Percentiles rank a stretch among this genome's conserved stretches.
Conservation (phyloP, 2,329 filamentous ascomycete genomes). For the Arthrinium puccinioides region DNA sequence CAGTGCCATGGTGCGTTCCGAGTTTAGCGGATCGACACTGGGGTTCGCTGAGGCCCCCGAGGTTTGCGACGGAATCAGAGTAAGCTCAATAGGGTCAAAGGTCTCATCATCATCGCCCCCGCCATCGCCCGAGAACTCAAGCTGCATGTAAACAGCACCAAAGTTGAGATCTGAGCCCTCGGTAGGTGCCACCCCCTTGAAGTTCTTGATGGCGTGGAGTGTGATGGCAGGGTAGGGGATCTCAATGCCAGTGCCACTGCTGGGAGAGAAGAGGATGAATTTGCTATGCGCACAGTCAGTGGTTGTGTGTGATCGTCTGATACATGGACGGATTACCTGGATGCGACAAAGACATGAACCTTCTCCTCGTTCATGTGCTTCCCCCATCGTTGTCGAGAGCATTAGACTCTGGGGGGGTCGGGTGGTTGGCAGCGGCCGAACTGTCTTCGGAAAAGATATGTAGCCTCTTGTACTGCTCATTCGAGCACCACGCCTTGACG, state of each 20-base stretch:
- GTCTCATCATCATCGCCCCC: slow-evolving; percentile 54
- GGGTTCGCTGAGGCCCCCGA: slow-evolving; percentile 20
- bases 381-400: slow-evolving; percentile 24
- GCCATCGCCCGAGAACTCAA: slow-evolving; percentile 54
- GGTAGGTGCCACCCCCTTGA: slow-evolving; percentile 28
- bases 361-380: slow-evolving; percentile 27
- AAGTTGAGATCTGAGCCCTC: slow-evolving; percentile 33
- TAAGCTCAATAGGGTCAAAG: slow-evolving; percentile 59
- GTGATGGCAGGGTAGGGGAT: slow-evolving; percentile 70
- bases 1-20: slow-evolving; percentile 36
- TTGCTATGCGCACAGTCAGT: slow-evolving; percentile 27
- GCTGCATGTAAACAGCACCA: slow-evolving; percentile 56
- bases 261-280: slow-evolving; percentile 57
- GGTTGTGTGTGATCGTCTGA: too few relatives aligned
- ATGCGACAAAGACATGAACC: slow-evolving; percentile 52
- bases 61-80: slow-evolving; percentile 46
- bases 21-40: slow-evolving; percentile 16
- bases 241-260: slow-evolving; percentile 51
- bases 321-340: slow-evolving; percentile 39
- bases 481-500: slow-evolving; percentile 51
- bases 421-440: slow-evolving; percentile 11
- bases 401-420: slow-evolving; percentile 24
- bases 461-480: slow-evolving; percentile 45
- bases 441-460: slow-evolving; percentile 41
- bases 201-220: slow-evolving; percentile 66